Evolutionary conservation across 139 green algal genomes (phyloP), one percentile per base, ranked within the genome.

Genomic region (Micractinium sp.): DNA sequence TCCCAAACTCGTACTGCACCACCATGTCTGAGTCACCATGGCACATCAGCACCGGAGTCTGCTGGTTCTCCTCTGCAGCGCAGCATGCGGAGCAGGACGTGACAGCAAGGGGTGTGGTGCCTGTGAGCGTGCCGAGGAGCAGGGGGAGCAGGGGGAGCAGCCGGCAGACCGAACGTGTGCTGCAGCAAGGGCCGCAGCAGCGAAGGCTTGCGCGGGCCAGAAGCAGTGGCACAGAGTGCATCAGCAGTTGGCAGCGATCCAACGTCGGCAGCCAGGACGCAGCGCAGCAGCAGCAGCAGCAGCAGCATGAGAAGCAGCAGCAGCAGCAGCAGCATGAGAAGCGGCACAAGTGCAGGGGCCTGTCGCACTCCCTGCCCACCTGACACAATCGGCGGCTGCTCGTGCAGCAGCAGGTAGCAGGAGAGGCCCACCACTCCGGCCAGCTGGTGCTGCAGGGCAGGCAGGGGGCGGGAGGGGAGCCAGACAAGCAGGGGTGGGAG

Each of bases 1-100:
- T 85, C 23, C 95, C 95, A 85, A 94, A 96, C 61, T 90, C 82
- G 38, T 94, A 97, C 0, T 77, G 41, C 3, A 96, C 92, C 60
- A 93, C 90, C 53, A 90, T 66, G 82, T 96, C 94, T 3, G 85
- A 69, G 67, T 95, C 91, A 0, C 95, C 95, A 74, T 97, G 95
- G 76, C 93, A 94, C 91, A 96, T 91, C 74, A 97, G 90, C 66
- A 97, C 91, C 31, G 95, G 95, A 22, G 94, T 95, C 39, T 89
- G 66, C 47, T 85, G 88, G 87, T 98, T 98, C n/a, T 87, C 92
- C 38, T 87, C 83, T 87, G 67, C 82, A 80, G 15, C 18, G 0
- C 13, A 38, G 19, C 33, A 29, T 23, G 33, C 1, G 9, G 74
- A 35, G 69, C 69, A 76, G 27, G 22, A 23, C 22, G 63, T 71